Conservation (phyloP, 2,329 filamentous ascomycete genomes). For the Hirsutella minnesotensis region DNA sequence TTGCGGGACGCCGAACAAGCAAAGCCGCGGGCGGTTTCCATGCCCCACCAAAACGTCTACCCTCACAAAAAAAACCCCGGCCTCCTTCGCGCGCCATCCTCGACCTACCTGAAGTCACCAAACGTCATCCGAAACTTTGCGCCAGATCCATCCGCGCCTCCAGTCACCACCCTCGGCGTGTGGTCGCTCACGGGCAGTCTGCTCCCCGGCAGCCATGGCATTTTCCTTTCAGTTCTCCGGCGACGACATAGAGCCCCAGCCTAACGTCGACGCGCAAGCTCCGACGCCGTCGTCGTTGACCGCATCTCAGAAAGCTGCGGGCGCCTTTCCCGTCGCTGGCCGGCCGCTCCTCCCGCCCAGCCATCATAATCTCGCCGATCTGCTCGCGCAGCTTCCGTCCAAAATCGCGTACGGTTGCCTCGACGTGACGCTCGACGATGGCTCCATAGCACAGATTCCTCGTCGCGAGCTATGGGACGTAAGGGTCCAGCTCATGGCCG, state of each 20-base stretch:
- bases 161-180: too few species aligned
- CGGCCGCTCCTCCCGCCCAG: conserved; percentile 45
- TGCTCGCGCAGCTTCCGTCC: conserved; percentile 53
- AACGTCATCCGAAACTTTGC: background rate
- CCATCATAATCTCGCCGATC: conserved; percentile 35
- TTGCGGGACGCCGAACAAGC: too few species aligned
- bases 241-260: conserved; percentile 48
- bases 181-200: too few species aligned
- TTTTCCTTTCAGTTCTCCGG: conserved; percentile 52
- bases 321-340: conserved; percentile 50
- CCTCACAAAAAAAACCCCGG: too few species aligned
- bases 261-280: background rate
- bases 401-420: conserved; percentile 60
- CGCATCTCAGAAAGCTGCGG: conserved; percentile 12
- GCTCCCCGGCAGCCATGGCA: too few species aligned
- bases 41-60: too few species aligned
- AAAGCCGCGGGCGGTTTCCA: too few species aligned
- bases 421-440: conserved; percentile 44
- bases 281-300: background rate
- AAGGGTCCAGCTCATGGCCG: conserved; percentile 68
- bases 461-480: conserved; percentile 75
- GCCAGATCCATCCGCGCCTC: too few species aligned
- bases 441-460: conserved; percentile 43
- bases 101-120: too few species aligned
- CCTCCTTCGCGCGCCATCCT: too few species aligned